Conservation (phyloP, 2,329 filamentous ascomycete genomes). For the Simplicillium sp. region DNA sequence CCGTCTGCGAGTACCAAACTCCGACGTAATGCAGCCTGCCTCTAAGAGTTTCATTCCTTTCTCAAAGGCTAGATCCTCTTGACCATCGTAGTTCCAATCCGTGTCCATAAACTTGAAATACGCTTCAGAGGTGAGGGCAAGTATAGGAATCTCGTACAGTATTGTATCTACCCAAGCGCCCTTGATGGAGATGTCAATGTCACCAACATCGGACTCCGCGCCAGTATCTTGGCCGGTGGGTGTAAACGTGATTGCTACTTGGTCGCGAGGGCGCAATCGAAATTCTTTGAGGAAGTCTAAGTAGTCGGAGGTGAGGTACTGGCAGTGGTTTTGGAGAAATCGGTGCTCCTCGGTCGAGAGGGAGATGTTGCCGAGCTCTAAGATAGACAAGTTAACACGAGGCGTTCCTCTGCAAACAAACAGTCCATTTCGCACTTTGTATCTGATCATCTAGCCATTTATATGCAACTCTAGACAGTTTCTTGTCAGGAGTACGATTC, state of each 20-base stretch:
- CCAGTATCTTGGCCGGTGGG: conserved; percentile 46
- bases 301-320: conserved; percentile 71
- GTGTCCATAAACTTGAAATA: conserved; percentile 96
- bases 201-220: conserved; percentile 58
- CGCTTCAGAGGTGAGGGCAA: conserved; percentile 86
- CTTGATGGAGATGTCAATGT: conserved; percentile 66
- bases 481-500: conserved; percentile 91
- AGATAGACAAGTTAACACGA: neutral
- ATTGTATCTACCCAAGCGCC: conserved; percentile 93
- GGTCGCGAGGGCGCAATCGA: conserved; percentile 68
- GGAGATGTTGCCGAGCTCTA: conserved; percentile 73
- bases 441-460: conserved; percentile 80
- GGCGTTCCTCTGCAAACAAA: neutral
- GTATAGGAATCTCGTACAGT: conserved; percentile 90
- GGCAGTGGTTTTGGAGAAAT: conserved; percentile 70
- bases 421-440: conserved; percentile 42
- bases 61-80: conserved; percentile 72
- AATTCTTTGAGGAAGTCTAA: conserved; percentile 76
- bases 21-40: conserved; percentile 80
- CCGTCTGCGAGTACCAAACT: conserved; percentile 84
- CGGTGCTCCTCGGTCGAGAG: conserved; percentile 70
- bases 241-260: conserved; percentile 63
- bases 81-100: conserved; percentile 82
- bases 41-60: conserved; percentile 74
- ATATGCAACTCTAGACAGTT: conserved; percentile 74